Evolutionary conservation across 1,284 basidiomycete genomes (phyloP), one percentile per base, ranked within the genome.

Genomic region (Takashimella tepidaria): DNA sequence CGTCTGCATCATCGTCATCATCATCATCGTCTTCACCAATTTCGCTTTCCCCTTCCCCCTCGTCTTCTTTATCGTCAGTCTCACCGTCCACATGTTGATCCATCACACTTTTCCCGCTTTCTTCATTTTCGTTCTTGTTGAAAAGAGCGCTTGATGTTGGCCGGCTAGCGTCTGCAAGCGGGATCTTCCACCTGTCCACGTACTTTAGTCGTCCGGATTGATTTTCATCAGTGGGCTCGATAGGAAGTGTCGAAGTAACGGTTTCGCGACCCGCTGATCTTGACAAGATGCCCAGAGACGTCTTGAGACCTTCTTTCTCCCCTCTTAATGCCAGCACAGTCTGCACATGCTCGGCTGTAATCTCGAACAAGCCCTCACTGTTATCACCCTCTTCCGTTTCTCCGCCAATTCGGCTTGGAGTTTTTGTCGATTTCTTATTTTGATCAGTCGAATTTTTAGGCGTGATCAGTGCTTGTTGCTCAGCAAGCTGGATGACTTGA

Each of bases 401-500:
- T 3, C 24, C 31, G 20, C 26, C n/a, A 8, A 19, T 22, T 16
- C 31, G 31, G n/a, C n/a, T n/a, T n/a, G n/a, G n/a, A n/a, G n/a
- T n/a, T 8, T 8, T 37, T 8, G 16, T 16, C 8, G 10, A 8
- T 8, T 37, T 8, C 31, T 37, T 37, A 8, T 8, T 8, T 8
- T 16, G 31, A 37, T 8, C 31, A 37, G 31, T 16, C 8, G 31
- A 16, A 37, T 8, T 8, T 8, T 8, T 8, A 37, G 31, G 31
- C 16, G 24, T 41, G 40, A 26, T 24, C 5, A n/a, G 12, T 11
- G 26, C 11, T 19, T 50, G 41, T 24, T 59, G 55, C 25, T 63
- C 61, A 21, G 62, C 65, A 5, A 67, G 20, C 19, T 59, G 13
- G 22, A 64, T 55, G 13, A 59, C 22, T 8, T 50, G 37, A 20